Evolutionary conservation across 116 monocot genomes (phyloP).

Genomic region (Iris pallida): DNA sequence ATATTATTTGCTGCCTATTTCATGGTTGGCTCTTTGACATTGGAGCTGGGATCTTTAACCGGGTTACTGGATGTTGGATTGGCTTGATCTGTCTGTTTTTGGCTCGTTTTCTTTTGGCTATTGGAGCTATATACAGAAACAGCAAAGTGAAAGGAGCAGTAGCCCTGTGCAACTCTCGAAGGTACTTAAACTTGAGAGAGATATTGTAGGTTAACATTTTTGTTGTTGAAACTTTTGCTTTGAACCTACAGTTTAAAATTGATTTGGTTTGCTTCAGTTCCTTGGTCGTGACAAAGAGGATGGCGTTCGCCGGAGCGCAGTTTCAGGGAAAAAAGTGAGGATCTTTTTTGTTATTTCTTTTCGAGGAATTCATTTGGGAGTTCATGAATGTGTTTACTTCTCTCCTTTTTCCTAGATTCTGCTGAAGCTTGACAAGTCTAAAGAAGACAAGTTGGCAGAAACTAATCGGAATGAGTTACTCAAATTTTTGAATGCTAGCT

Average conservation of each 20-base stretch:
- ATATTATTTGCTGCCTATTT: conserved; percentile 71
- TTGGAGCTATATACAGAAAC: conserved; percentile 77
- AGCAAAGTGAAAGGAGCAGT: conserved; percentile 34
- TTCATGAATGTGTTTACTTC: neutral
- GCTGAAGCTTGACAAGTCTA: conserved; percentile 90
- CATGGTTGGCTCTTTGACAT: conserved; percentile 95
- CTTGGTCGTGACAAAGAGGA: conserved; percentile 89
- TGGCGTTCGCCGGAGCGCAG: conserved; percentile 71
- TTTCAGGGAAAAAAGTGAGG: conserved; percentile 98
- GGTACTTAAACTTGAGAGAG: conserved; percentile 28
- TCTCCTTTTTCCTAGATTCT: conserved; percentile 37
- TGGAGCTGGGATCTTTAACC: conserved; percentile 82
- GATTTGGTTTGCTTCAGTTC: conserved; percentile 45
- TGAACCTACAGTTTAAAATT: neutral
- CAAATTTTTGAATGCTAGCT: conserved; percentile 97
- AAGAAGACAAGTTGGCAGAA: conserved; percentile 92
- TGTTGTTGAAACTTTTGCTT: neutral
- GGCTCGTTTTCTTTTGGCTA: conserved; percentile 43
- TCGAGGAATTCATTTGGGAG: neutral
- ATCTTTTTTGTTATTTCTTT: neutral
- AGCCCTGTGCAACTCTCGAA: conserved; percentile 95
- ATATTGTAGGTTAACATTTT: no score
- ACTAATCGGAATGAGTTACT: conserved; percentile 86
- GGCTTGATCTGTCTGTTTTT: conserved; percentile 13
- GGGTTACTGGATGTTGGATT: conserved; percentile 34